These are phyloP conservation scores for Rhizopogon vesiculosus DNA, from an alignment of 768 basidiomycete species.

Conservation along the genomic window DNA sequence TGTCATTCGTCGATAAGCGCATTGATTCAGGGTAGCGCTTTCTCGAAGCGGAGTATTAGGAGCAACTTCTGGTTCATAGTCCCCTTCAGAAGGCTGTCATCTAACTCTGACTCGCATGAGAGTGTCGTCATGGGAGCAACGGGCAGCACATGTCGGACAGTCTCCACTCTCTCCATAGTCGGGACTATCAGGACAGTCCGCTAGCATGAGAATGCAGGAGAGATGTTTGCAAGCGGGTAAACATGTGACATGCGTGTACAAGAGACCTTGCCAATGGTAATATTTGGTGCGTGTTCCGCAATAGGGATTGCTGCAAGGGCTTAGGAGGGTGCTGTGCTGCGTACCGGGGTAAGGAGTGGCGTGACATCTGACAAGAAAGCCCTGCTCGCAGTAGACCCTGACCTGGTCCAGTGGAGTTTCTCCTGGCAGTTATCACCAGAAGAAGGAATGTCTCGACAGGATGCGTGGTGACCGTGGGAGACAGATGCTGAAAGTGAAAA, in stretches of 20 bases:
- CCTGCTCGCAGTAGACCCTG: not conserved
- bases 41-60: slow-evolving; percentile 21
- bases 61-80: slow-evolving; percentile 29
- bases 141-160: slow-evolving; percentile 16
- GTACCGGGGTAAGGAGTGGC: slow-evolving; percentile 9
- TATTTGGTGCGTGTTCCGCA: slow-evolving; percentile 27
- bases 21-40: slow-evolving; percentile 9
- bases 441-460: slow-evolving; percentile 37
- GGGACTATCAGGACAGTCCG: slow-evolving; percentile 49
- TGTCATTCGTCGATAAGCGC: slow-evolving; percentile 32
- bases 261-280: slow-evolving; percentile 73
- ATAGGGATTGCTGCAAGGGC: slow-evolving; percentile 3
- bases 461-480: slow-evolving; percentile 72
- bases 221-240: slow-evolving; percentile 76
- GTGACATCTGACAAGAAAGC: slow-evolving; percentile 10
- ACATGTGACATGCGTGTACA: slow-evolving; percentile 68
- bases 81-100: slow-evolving; percentile 49
- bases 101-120: slow-evolving; percentile 42
- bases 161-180: slow-evolving; percentile 17
- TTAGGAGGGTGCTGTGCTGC: not conserved
- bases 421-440: slow-evolving; percentile 10
- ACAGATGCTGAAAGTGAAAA: slow-evolving; percentile 68
- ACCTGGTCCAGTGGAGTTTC: not conserved
- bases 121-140: slow-evolving; percentile 10
- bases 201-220: slow-evolving; percentile 71